Base-by-base conservation (phyloP, 2,329 filamentous ascomycete genomes). In the Falciphora oryzae region DNA sequence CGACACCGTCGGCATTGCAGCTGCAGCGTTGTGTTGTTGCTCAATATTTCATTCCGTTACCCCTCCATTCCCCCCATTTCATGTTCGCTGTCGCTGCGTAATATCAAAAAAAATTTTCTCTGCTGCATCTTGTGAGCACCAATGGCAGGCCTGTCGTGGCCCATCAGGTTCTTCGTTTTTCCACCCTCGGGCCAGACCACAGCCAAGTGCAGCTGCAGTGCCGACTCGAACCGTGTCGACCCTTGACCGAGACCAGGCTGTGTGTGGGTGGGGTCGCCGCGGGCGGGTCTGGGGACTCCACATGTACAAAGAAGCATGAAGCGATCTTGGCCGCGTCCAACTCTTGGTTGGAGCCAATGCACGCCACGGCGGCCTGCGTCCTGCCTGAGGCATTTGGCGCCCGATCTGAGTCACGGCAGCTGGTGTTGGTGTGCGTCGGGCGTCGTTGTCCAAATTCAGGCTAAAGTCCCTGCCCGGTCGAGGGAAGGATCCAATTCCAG, bases 111-210 rank as follows among this genome's bases (percentile, higher is more conserved):
- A 53, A 53, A 5, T 53, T 50, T 53, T 53, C 44, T 53, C 7
- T 53, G 44, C 22, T n/a, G 44, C 44, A 25, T 53, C n/a, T 25
- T 7, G n/a, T 25, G 44, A 53, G 22, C 44, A 25, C 22, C 44
- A 53, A 53, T 53, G 44, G 22, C 44, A 53, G 44, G 44, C 44
- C 44, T 53, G 44, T 53, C 22, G 44, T 53, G 44, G 44, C 22
- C 32, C 8, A 18, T 10, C 44, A 25, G 44, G 44, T 53, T 53
- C 44, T n/a, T 53, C 44, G 44, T 53, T 53, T 53, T 53, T 53
- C 44, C 44, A 53, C 44, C 38, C 44, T 53, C 44, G 44, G 44
- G 44, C 44, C n/a, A 53, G 44, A 53, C 44, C 44, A 50, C 44
- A n/a, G 44, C 44, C 44, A 53, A 25, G 22, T 53, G 44, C 44